These are phyloP conservation scores for Senna tora DNA, from an alignment of 306 rosid species.

Conservation along the genomic window DNA sequence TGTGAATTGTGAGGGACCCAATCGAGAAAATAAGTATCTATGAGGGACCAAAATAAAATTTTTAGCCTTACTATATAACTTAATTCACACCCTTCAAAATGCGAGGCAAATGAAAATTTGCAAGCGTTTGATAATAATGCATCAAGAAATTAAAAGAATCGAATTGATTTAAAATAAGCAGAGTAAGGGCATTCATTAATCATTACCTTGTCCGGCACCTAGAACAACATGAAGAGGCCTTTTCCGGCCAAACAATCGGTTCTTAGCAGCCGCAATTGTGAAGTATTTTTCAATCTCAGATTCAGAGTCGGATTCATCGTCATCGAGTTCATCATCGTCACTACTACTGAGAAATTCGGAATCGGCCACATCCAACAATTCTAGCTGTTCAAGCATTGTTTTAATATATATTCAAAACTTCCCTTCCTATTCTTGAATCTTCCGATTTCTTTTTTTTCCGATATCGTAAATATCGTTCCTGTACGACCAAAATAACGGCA, in stretches of 20 bases:
- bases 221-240: constrained; percentile 58
- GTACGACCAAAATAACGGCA: background rate
- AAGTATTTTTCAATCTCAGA: constrained; percentile 49
- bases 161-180: constrained; percentile 5
- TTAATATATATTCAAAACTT: background rate
- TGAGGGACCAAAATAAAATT: too few relatives aligned
- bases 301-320: constrained; percentile 54
- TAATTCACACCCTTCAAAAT: background rate
- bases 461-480: constrained; percentile 18
- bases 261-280: constrained; percentile 42
- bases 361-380: constrained; percentile 56
- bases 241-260: constrained; percentile 59
- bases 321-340: constrained; percentile 37
- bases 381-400: constrained; percentile 42
- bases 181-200: background rate
- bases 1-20: too few relatives aligned
- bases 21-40: too few relatives aligned
- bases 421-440: constrained; percentile 16
- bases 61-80: too few relatives aligned
- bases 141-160: background rate
- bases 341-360: constrained; percentile 46
- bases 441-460: background rate
- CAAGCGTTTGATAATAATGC: background rate
- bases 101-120: background rate
- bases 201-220: constrained; percentile 65